Percentiles rank a stretch among this genome's conserved stretches.
Evolutionary conservation across 2,329 filamentous ascomycete genomes (phyloP).

Genomic region (Ceratocystis diversiconidia): DNA sequence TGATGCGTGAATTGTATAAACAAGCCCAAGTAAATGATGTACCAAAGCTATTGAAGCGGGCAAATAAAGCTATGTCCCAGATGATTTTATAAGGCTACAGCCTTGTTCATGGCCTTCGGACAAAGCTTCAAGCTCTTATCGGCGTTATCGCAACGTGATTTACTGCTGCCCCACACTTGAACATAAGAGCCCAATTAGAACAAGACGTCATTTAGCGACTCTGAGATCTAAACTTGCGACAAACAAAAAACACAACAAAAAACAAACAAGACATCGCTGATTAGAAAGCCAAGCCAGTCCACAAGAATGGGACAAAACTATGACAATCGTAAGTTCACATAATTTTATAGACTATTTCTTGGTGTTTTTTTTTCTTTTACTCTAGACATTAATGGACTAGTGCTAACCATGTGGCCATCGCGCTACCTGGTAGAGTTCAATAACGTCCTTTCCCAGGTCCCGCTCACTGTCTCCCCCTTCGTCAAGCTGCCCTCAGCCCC

Average conservation of each 20-base stretch:
- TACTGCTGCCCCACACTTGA: neutral
- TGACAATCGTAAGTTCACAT: slow-evolving; percentile 25
- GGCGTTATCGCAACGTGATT: slow-evolving; percentile 21
- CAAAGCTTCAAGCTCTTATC: slow-evolving; percentile 14
- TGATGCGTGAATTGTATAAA: slow-evolving; percentile 13
- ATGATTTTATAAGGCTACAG: slow-evolving; percentile 12
- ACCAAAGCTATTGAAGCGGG: neutral
- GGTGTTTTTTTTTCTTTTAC: neutral
- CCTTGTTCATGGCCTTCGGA: slow-evolving; percentile 2
- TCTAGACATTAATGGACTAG: neutral
- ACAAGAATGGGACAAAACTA: slow-evolving; percentile 11
- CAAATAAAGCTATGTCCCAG: neutral
- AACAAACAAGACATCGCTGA: neutral
- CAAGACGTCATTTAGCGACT: slow-evolving; percentile 14
- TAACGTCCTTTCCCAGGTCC: slow-evolving; percentile 79
- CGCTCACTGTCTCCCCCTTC: slow-evolving; percentile 87
- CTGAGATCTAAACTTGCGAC: neutral
- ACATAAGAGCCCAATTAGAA: neutral
- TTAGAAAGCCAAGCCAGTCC: neutral
- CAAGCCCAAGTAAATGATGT: slow-evolving; percentile 7
- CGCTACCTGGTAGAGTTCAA: slow-evolving; percentile 48
- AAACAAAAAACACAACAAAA: neutral
- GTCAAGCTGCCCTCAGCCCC: slow-evolving; percentile 78
- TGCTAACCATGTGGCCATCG: neutral
- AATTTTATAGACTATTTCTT: neutral